A percentile compares a stretch with the other conserved stretches of the same genome.
These are phyloP conservation scores for Phytopythium aichiense DNA, from an alignment of 352 stramenopile genomes.

Conservation along the genomic window DNA sequence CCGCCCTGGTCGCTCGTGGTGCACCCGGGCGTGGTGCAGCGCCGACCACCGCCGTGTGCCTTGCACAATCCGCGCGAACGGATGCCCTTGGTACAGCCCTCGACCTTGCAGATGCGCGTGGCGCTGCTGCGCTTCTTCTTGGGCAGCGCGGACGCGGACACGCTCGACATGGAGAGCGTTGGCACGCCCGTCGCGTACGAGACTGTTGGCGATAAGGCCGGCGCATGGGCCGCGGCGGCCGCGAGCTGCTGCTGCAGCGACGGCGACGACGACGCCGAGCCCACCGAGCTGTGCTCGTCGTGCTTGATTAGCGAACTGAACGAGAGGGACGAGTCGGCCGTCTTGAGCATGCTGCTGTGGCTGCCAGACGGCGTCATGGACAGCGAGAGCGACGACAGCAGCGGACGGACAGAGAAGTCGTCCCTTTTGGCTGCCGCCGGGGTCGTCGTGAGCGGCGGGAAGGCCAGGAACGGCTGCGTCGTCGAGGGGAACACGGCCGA, in stretches of 20 bases:
- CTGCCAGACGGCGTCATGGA: neutral
- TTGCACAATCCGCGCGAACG: constrained; percentile 80
- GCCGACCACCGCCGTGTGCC: constrained; percentile 75
- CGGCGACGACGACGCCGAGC: constrained; percentile 3
- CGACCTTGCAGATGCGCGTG: constrained; percentile 65
- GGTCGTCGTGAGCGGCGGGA: constrained; percentile 5
- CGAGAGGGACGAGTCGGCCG: neutral
- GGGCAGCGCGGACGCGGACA: constrained; percentile 4
- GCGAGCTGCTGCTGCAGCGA: constrained; percentile 11
- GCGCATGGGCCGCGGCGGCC: neutral
- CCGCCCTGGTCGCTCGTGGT: constrained; percentile 83
- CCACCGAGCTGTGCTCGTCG: neutral
- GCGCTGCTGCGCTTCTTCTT: constrained; percentile 60
- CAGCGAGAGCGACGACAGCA: constrained; percentile 7
- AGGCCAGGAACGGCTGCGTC: constrained; percentile 13
- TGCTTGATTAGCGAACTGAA: neutral
- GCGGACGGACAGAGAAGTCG: constrained; percentile 10
- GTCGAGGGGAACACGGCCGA: constrained; percentile 6
- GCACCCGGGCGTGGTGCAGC: constrained; percentile 73
- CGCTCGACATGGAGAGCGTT: neutral
- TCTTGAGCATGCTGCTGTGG: neutral
- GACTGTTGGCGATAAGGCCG: constrained; percentile 1
- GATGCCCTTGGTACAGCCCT: constrained; percentile 73
- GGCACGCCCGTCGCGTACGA: constrained; percentile 8
- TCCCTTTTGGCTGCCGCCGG: neutral